Percentiles rank a stretch among this genome's conserved stretches.
phyloP scores from a whole-genome alignment of 768 basidiomycete genomes.

The Calocera cornea region DNA sequence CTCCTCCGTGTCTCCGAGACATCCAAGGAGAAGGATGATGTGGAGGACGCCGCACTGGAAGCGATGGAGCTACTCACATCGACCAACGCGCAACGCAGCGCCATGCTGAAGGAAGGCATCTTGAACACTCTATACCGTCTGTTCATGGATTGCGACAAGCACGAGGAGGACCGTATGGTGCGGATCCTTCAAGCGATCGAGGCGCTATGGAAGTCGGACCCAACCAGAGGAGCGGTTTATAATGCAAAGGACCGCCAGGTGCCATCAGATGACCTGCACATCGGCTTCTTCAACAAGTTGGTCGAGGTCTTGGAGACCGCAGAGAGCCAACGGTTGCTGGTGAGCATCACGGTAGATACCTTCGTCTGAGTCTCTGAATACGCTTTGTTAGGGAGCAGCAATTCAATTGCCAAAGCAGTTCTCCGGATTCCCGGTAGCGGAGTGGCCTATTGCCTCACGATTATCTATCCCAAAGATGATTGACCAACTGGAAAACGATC shows the following conservation, averaged over 20 bases:
- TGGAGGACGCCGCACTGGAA: neutral
- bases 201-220: neutral
- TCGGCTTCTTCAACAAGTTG: slow-evolving; percentile 1
- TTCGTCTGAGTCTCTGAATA: neutral
- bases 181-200: neutral
- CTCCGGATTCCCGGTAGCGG: neutral
- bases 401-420: neutral
- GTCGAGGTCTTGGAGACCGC: neutral
- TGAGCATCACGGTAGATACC: neutral
- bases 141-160: neutral
- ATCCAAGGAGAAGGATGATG: neutral
- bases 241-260: neutral
- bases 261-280: neutral
- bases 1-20: neutral
- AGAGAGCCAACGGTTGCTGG: neutral
- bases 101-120: neutral
- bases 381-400: neutral
- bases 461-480: neutral
- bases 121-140: neutral
- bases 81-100: neutral
- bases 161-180: neutral
- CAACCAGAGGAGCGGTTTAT: neutral
- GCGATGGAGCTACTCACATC: neutral
- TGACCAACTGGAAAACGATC: neutral
- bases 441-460: neutral